These are phyloP conservation scores for Aspergillus eucalypticola DNA, from an alignment of 2,329 filamentous ascomycete species.

Conservation along the genomic window DNA sequence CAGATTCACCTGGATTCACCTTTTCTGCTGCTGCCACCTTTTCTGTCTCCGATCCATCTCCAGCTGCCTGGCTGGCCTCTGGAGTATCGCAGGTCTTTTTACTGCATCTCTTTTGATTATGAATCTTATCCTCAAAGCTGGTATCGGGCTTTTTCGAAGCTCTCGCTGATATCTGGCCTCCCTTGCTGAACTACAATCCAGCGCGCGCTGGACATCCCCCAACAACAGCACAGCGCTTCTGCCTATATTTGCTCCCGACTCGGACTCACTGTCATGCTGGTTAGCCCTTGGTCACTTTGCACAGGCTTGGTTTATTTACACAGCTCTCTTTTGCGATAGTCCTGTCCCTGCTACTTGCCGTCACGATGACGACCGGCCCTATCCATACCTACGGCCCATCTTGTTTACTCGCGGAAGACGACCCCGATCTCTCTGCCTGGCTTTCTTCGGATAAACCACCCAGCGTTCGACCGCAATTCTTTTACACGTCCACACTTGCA, in stretches of 20 bases:
- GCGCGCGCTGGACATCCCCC: constrained; percentile 5
- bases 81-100: background rate
- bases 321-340: background rate
- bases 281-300: constrained; percentile 2
- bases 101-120: background rate
- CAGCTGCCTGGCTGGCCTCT: background rate
- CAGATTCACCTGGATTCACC: background rate
- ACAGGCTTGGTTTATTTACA: constrained; percentile 1
- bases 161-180: constrained; percentile 11
- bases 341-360: background rate
- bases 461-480: constrained; percentile 69
- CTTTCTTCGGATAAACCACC: constrained; percentile 54
- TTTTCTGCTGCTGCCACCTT: background rate
- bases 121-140: background rate
- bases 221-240: background rate
- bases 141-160: constrained; percentile 7
- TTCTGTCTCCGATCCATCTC: background rate
- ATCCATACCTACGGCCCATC: constrained; percentile 62
- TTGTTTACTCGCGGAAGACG: constrained; percentile 52
- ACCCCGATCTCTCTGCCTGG: constrained; percentile 35
- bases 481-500: constrained; percentile 77
- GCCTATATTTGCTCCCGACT: background rate
- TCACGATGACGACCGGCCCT: constrained; percentile 43
- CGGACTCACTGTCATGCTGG: background rate
- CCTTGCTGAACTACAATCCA: constrained; percentile 17